Base-by-base conservation (phyloP, 2,329 filamentous ascomycete species). In the Didymella exigua region DNA sequence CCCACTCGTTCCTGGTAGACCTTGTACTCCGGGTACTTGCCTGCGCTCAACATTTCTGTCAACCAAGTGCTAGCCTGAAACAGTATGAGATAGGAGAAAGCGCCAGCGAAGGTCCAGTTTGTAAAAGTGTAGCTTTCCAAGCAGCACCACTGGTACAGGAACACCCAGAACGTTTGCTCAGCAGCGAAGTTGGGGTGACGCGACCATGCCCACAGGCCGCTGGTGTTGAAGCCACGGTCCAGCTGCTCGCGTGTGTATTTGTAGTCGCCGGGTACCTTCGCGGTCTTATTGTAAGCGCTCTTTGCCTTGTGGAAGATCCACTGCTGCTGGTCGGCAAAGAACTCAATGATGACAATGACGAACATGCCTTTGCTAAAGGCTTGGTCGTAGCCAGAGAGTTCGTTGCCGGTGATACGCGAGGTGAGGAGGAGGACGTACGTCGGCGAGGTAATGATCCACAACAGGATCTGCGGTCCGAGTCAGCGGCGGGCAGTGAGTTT, bases 151-250 rank as follows among this genome's bases (percentile, higher is more conserved):
- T 91, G 85, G 75, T 98, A 98, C 47, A 98, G 76, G 8, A 86
- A 79, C 49, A 96, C 82, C 95, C 95, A 99, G 66, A 98, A 86
- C 26, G 86, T 81, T 77, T 98, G 95, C 77, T 99, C 95, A 5
- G 90, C 91, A 5, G 90, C 86, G 70, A 98, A 99, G 75, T 99
- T 99, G 42, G 95, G 95, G 74, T 99, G 96, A 40, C 95, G 85
- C 65, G 89, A 93, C 79, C 88, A 92, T 0, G 87, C 88, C 88
- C 90, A 99, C 7, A 99, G 80, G 0, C 95, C 95, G 4, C 82
- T 86, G 8, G 90, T 89, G 61, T 90, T 82, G 77, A 99, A 99
- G 36, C 95, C 95, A 31, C 93, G 89, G 61, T 97, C 91, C 23
- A 99, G 84, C 49, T 96, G 91, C 56, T 86, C 85, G 62, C 88